Percentiles rank a stretch among this genome's conserved stretches.
These are phyloP conservation scores for Colletotrichum orchidophilum DNA, from an alignment of 2,329 filamentous ascomycete genomes.

Conservation along the genomic window DNA sequence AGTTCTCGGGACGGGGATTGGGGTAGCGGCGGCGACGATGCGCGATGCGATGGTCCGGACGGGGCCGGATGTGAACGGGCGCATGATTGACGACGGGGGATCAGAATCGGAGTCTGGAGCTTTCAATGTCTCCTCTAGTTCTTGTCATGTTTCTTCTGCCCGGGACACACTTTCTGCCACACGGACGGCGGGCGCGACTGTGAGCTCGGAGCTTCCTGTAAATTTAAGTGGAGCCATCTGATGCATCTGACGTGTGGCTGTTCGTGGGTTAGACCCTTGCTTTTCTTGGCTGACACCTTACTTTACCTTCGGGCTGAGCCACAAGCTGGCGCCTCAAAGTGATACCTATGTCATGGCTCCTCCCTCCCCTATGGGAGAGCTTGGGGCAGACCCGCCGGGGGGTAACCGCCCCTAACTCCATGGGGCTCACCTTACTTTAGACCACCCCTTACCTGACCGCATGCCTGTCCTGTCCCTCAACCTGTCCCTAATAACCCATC, in stretches of 20 bases:
- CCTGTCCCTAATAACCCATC: constrained; percentile 24
- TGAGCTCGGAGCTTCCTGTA: constrained; percentile 19
- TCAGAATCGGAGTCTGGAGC: background rate
- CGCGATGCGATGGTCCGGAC: constrained; percentile 14
- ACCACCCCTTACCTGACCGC: constrained; percentile 17
- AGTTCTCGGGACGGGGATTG: background rate
- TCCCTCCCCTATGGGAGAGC: background rate
- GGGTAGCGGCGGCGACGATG: background rate
- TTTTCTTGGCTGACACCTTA: background rate
- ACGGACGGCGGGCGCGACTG: constrained; percentile 5
- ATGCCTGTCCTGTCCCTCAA: constrained; percentile 19
- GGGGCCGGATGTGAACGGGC: constrained; percentile 9
- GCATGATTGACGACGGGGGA: constrained; percentile 7
- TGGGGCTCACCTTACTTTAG: background rate
- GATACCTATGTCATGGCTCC: constrained; percentile 16
- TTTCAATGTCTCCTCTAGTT: constrained; percentile 3
- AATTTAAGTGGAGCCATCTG: constrained; percentile 2
- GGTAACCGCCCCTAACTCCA: constrained; percentile 20
- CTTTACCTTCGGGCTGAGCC: constrained; percentile 22
- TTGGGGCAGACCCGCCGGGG: constrained; percentile 2
- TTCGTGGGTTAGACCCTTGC: background rate
- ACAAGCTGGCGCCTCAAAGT: constrained; percentile 11
- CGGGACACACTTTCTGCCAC: background rate
- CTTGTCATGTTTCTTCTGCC: constrained; percentile 10
- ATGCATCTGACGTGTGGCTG: constrained; percentile 21